Evolutionary conservation across 1,139 yeast genomes (phyloP), one percentile per base, ranked within the genome.

Genomic region (Geotrichum histeridarum): DNA sequence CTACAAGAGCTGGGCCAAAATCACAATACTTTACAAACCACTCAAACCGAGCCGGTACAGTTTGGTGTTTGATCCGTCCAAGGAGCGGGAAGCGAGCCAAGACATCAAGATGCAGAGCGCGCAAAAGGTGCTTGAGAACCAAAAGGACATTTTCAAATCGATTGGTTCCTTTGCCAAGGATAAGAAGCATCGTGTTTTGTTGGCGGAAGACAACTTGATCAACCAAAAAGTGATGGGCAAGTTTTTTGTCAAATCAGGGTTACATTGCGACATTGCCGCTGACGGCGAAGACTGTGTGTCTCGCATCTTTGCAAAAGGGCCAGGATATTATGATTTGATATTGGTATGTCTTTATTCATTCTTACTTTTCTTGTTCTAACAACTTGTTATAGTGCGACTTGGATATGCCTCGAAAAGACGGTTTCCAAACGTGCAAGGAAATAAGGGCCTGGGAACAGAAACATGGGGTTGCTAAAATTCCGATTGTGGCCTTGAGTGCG

Each of bases 341-440:
- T 73, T 85, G 44, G 52, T 52, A 22, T 38, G 52, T 27, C n/a
- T 33, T 15, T 15, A 9, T 43, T 42, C 17, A 8, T 36, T 27
- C 35, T 31, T 35, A 14, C n/a, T 14, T 7, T 42, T 17, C n/a
- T 27, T 37, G 14, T 14, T 11, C 15, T 18, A 12, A 7, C 8
- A n/a, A 8, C 17, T 22, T 8, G n/a, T 45, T n/a, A 6, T 27
- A 51, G 64, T 85, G 86, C 85, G 93, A 85, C 73, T 86, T 85
- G 55, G 91, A 85, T 67, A 85, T 85, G 93, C 93, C 93, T 9
- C 83, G 85, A 1, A 84, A 85, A 83, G 90, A 90, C 53, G 93
- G 93, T 0, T 85, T 85, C 66, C 89, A 84, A 64, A 88, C 91
- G 2, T 85, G 91, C 9, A 83, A 80, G 59, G 83, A 83, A 65